Evolutionary conservation across 345 rosid species (phyloP).

Genomic region (Corymbia maculata): DNA sequence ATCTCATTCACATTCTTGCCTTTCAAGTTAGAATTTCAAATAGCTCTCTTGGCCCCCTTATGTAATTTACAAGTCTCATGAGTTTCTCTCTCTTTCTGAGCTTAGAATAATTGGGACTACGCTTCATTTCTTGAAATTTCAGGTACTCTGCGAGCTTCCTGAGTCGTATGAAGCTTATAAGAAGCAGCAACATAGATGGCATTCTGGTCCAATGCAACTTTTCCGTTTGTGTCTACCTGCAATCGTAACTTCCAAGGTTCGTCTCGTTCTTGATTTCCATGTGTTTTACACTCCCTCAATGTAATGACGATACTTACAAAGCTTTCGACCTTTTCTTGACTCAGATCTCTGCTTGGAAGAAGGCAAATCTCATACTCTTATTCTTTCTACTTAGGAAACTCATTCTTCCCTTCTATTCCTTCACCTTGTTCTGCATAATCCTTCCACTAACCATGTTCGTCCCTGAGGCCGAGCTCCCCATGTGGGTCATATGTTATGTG

Average conservation of each 20-base stretch:
- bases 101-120: neutral
- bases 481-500: conserved; percentile 6
- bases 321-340: neutral
- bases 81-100: neutral
- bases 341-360: conserved; percentile 16
- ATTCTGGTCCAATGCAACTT: conserved; percentile 17
- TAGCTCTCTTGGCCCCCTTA: neutral
- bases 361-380: conserved; percentile 8
- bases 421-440: conserved; percentile 11
- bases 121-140: neutral
- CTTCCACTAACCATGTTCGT: conserved; percentile 7
- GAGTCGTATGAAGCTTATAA: conserved; percentile 10
- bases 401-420: conserved; percentile 7
- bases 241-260: conserved; percentile 4
- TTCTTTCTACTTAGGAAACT: conserved; percentile 19
- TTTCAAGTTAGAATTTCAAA: neutral
- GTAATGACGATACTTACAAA: neutral
- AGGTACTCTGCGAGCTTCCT: conserved; percentile 10
- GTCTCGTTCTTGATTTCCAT: neutral
- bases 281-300: neutral
- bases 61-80: neutral
- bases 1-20: neutral
- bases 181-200: conserved; percentile 16
- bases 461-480: conserved; percentile 7
- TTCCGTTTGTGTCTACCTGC: conserved; percentile 12